Conservation (phyloP, 257 asterid species). For the Marsdenia floribunda region DNA sequence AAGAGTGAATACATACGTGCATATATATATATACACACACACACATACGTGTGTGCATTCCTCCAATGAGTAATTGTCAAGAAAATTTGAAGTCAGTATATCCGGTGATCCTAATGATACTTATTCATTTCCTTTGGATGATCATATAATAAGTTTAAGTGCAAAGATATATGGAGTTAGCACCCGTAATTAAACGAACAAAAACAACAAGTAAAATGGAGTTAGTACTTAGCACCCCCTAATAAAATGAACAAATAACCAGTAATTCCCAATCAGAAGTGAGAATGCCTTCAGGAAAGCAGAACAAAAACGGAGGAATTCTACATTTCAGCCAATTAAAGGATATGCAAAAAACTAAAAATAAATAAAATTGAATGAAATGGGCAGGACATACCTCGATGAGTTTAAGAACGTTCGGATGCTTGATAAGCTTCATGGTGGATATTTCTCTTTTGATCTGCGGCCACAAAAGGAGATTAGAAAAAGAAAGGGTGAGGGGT, state of each 20-base stretch:
- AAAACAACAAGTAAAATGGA: neutral
- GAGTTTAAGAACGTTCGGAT: conserved; percentile 67
- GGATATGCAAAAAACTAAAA: neutral
- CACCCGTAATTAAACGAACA: too few relatives aligned
- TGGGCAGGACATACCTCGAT: conserved; percentile 41
- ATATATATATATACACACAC: neutral
- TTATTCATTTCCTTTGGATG: neutral
- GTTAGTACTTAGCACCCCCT: too few relatives aligned
- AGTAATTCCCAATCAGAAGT: neutral
- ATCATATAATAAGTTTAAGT: neutral
- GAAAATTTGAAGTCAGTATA: neutral
- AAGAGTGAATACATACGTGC: neutral
- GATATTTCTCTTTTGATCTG: conserved; percentile 84
- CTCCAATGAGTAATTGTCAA: neutral
- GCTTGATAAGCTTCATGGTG: conserved; percentile 80
- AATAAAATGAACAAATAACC: neutral
- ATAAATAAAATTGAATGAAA: neutral
- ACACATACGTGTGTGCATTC: neutral
- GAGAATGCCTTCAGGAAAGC: neutral
- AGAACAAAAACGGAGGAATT: neutral
- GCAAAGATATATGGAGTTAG: neutral
- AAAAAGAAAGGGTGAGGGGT: too few relatives aligned
- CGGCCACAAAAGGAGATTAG: neutral
- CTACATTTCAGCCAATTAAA: neutral
- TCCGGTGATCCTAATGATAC: neutral